phyloP scores from a whole-genome alignment of 83 land plant genomes.

The Picea abies region DNA sequence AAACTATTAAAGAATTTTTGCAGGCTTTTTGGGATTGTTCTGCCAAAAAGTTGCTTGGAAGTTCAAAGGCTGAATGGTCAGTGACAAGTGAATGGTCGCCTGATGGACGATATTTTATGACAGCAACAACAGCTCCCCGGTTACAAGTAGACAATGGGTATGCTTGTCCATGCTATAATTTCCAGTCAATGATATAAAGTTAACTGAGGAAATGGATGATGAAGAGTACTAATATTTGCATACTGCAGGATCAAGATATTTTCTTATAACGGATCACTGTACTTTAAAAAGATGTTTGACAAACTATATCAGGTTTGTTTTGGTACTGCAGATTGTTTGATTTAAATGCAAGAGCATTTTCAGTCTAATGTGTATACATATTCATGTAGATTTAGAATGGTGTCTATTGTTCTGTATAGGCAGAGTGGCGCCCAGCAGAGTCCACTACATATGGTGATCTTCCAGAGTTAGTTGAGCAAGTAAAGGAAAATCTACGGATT shows the following conservation, averaged over 20 bases:
- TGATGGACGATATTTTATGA: constrained; percentile 92
- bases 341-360: not conserved
- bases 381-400: constrained; percentile 3
- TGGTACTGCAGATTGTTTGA: constrained; percentile 11
- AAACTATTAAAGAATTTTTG: not conserved
- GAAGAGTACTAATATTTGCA: not conserved
- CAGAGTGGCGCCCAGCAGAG: constrained; percentile 89
- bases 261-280: constrained; percentile 84
- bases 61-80: constrained; percentile 85
- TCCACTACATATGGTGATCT: constrained; percentile 75
- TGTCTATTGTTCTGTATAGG: constrained; percentile 39
- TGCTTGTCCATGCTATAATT: not conserved
- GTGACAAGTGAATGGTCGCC: constrained; percentile 99
- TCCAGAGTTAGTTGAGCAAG: constrained; percentile 53
- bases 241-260: constrained; percentile 85
- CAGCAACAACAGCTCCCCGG: constrained; percentile 98
- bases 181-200: not conserved
- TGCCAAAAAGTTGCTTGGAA: constrained; percentile 66
- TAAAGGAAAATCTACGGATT: constrained; percentile 40
- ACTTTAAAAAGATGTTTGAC: constrained; percentile 76
- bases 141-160: constrained; percentile 99
- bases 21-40: constrained; percentile 93
- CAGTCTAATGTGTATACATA: not conserved
- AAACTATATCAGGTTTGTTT: constrained; percentile 85
- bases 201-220: not conserved